Evolutionary conservation across 306 rosid genomes (phyloP).

Genomic region (Elaeagnus macrophylla): DNA sequence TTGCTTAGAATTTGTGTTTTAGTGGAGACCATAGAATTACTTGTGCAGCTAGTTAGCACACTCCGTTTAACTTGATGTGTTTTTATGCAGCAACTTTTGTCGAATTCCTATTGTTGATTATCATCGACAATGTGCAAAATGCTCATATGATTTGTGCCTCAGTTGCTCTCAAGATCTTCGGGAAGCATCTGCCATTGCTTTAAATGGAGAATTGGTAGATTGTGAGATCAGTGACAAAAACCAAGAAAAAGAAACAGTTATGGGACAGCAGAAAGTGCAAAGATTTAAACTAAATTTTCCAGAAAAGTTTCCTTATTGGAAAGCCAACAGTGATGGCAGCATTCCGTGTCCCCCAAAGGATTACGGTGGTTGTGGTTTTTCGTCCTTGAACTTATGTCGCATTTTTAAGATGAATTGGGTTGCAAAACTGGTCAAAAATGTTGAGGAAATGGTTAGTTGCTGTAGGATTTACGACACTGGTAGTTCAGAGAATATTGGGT

Average conservation of each 20-base stretch:
- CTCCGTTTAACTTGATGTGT: conserved; percentile 18
- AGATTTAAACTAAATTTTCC: conserved; percentile 36
- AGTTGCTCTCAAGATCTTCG: conserved; percentile 81
- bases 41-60: conserved; percentile 1
- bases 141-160: conserved; percentile 81
- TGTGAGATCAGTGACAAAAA: conserved; percentile 12
- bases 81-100: conserved; percentile 74
- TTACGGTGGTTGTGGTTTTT: conserved; percentile 80
- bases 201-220: conserved; percentile 16
- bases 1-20: conserved; percentile 1
- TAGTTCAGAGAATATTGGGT: conserved; percentile 27
- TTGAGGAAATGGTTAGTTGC: conserved; percentile 95
- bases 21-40: conserved; percentile 3
- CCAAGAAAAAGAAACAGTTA: conserved; percentile 27
- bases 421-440: conserved; percentile 93
- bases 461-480: conserved; percentile 43
- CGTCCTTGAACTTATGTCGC: conserved; percentile 63
- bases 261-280: conserved; percentile 33
- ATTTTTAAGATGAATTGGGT: conserved; percentile 99
- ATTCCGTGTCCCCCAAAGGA: conserved; percentile 92
- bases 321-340: conserved; percentile 55
- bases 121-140: conserved; percentile 78
- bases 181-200: conserved; percentile 37
- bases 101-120: conserved; percentile 92
- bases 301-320: conserved; percentile 61